phyloP scores from a whole-genome alignment of 768 basidiomycete genomes.

The Pleurotus pulmonarius region DNA sequence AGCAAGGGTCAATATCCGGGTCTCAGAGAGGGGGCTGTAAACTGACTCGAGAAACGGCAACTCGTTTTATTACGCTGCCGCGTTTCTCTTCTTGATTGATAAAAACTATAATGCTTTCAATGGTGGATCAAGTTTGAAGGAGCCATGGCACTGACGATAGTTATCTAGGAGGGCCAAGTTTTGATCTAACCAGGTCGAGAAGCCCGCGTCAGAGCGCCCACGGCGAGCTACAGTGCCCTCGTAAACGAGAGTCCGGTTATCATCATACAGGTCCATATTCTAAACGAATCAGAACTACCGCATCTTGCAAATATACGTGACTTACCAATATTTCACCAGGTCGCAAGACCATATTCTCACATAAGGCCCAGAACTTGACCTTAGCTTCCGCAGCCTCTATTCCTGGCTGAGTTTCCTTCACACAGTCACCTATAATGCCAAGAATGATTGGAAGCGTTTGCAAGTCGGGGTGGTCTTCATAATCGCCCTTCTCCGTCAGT shows the following conservation, averaged over 20 bases:
- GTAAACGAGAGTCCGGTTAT: conserved; percentile 69
- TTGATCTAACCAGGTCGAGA: conserved; percentile 70
- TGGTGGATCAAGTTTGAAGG: no score
- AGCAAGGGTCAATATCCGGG: neutral
- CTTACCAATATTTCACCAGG: conserved; percentile 81
- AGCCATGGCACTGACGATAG: no score
- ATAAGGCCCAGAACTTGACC: conserved; percentile 82
- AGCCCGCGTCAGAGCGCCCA: conserved; percentile 59
- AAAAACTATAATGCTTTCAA: no score
- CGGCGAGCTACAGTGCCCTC: conserved; percentile 61
- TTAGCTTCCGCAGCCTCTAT: conserved; percentile 89
- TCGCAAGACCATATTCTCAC: conserved; percentile 70
- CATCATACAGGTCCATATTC: conserved; percentile 82
- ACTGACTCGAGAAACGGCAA: conserved; percentile 65
- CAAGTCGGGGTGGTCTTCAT: conserved; percentile 67
- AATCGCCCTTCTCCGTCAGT: conserved; percentile 49
- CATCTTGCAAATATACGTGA: conserved; percentile 2
- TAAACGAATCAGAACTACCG: conserved; percentile 21
- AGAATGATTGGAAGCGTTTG: conserved; percentile 74
- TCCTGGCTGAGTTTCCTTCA: conserved; percentile 87
- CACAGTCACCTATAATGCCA: conserved; percentile 61
- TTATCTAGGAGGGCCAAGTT: conserved; percentile 71
- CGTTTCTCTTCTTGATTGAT: conserved; percentile 60
- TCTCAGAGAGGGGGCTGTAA: no score
- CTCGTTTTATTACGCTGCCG: conserved; percentile 43